Conservation (phyloP, 164 flowering plant species). For the Stephania japonica region DNA sequence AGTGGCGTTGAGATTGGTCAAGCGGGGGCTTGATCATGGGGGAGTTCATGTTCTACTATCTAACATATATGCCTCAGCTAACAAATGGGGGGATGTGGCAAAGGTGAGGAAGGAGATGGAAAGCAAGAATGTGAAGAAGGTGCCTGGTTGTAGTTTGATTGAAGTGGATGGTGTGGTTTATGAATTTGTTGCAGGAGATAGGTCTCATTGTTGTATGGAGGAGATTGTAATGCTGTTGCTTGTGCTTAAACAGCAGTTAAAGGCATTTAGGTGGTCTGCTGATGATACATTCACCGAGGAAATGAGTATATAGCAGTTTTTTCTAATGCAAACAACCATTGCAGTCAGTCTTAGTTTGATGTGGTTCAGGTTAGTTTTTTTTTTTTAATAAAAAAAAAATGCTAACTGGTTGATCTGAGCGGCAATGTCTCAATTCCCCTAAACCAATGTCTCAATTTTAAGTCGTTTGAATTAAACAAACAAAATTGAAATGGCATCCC, state of each 20-base stretch:
- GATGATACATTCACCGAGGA: slow-evolving; percentile 10
- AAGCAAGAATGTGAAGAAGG: slow-evolving; percentile 36
- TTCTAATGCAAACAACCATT: too few species aligned
- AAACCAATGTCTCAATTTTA: too few species aligned
- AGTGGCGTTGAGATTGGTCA: slow-evolving; percentile 23
- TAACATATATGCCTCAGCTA: slow-evolving; percentile 44
- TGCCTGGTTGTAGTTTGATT: slow-evolving; percentile 49
- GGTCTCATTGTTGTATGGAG: slow-evolving; percentile 22
- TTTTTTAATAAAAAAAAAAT: too few species aligned
- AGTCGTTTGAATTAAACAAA: too few species aligned
- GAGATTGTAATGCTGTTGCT: slow-evolving; percentile 19
- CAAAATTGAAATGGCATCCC: too few species aligned
- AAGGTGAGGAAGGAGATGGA: slow-evolving; percentile 46
- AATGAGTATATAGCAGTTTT: not conserved
- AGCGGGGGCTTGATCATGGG: slow-evolving; percentile 33
- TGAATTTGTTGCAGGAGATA: slow-evolving; percentile 39
- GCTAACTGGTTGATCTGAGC: too few species aligned
- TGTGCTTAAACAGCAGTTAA: slow-evolving; percentile 29
- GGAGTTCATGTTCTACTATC: slow-evolving; percentile 48
- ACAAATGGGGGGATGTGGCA: slow-evolving; percentile 46
- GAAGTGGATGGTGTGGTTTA: slow-evolving; percentile 35
- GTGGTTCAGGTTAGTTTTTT: too few species aligned
- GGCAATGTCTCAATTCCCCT: too few species aligned
- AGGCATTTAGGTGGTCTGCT: slow-evolving; percentile 18
- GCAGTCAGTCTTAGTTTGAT: too few species aligned